Percentiles rank a stretch among this genome's conserved stretches.
phyloP scores from a whole-genome alignment of 73 alveolate species.

The Paramecium pentaurelia region DNA sequence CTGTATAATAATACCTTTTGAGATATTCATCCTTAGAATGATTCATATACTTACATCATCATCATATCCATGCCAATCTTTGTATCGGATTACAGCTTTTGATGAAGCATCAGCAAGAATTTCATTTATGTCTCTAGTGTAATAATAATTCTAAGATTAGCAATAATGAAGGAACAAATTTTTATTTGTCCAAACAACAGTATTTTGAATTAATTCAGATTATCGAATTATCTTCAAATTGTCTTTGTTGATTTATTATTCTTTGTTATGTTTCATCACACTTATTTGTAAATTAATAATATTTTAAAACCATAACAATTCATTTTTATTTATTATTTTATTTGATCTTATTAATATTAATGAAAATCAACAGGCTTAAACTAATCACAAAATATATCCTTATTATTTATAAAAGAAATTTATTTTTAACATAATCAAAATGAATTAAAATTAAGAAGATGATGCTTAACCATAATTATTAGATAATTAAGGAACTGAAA shows the following conservation, averaged over 20 bases:
- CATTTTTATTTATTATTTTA: not conserved
- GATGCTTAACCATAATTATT: not conserved
- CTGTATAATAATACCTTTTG: constrained; percentile 18
- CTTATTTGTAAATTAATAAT: not conserved
- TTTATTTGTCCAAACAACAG: not conserved
- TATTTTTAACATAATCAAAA: not conserved
- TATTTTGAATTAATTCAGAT: not conserved
- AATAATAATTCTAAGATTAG: constrained; percentile 5
- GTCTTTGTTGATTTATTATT: not conserved
- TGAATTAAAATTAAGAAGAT: not conserved
- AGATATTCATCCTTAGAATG: constrained; percentile 40
- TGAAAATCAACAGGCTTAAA: not conserved
- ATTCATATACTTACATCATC: not conserved
- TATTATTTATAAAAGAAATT: not conserved
- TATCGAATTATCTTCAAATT: not conserved
- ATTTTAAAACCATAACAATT: not conserved
- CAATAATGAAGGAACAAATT: not conserved
- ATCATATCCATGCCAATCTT: not conserved
- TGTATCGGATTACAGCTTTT: not conserved
- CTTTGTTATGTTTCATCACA: not conserved
- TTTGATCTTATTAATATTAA: not conserved
- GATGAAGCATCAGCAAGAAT: constrained; percentile 9
- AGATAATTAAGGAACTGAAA: not conserved
- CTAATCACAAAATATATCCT: not conserved
- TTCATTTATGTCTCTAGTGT: not conserved